A percentile compares a stretch with the other conserved stretches of the same genome.
These are phyloP conservation scores for Ogataea pignaliae DNA, from an alignment of 805 yeast genomes.

Conservation along the genomic window DNA sequence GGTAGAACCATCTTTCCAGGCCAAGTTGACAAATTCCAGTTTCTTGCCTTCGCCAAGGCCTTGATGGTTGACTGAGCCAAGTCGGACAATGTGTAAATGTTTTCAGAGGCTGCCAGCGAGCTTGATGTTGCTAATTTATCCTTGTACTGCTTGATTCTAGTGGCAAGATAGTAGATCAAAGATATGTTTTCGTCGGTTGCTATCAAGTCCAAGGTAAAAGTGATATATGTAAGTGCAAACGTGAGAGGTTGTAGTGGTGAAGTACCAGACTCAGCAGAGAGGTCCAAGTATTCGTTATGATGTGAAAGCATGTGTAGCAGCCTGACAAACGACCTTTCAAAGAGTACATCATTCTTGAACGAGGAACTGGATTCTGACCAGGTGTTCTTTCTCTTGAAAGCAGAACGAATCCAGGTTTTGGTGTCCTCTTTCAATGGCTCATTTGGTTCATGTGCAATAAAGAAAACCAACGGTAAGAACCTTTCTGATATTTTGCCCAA, in stretches of 20 bases:
- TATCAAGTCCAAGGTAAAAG: slow-evolving; percentile 55
- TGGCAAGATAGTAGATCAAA: slow-evolving; percentile 68
- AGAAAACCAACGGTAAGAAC: slow-evolving; percentile 64
- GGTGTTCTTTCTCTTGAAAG: slow-evolving; percentile 35
- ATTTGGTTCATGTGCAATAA: slow-evolving; percentile 74
- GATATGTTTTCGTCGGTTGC: slow-evolving; percentile 67
- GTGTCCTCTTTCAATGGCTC: slow-evolving; percentile 43
- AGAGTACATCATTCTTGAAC: slow-evolving; percentile 39
- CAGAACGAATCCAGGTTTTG: slow-evolving; percentile 68
- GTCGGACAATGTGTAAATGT: slow-evolving; percentile 67
- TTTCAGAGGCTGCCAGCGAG: slow-evolving; percentile 16
- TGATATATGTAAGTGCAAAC: slow-evolving; percentile 55
- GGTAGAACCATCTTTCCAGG: slow-evolving; percentile 74
- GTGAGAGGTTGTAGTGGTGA: slow-evolving; percentile 39
- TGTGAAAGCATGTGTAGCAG: slow-evolving; percentile 70
- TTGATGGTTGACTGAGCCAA: slow-evolving; percentile 63
- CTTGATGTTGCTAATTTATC: slow-evolving; percentile 35
- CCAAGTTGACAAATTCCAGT: slow-evolving; percentile 74
- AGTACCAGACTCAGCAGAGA: slow-evolving; percentile 18
- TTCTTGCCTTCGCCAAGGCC: slow-evolving; percentile 49
- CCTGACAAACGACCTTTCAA: slow-evolving; percentile 66
- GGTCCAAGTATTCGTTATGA: slow-evolving; percentile 57
- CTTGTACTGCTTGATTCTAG: slow-evolving; percentile 72
- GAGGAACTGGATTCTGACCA: not conserved
- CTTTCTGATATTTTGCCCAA: slow-evolving; percentile 54